Conservation (phyloP, 768 basidiomycete genomes). For the Daedalea quercina region DNA sequence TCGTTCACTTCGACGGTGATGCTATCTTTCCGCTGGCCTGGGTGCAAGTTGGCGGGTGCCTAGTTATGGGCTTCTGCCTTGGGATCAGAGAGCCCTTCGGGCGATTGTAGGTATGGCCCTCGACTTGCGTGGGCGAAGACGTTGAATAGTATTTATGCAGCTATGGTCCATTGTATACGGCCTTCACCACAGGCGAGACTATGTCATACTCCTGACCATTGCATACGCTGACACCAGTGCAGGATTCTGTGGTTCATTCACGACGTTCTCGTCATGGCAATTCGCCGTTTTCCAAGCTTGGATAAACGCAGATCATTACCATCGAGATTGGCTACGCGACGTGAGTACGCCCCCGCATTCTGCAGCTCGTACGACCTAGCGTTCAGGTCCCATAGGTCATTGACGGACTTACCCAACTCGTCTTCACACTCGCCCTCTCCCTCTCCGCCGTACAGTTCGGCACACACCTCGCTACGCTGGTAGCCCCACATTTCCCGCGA, state of each 20-base stretch:
- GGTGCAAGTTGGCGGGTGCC: conserved; percentile 81
- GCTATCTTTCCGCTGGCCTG: conserved; percentile 82
- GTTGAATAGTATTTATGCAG: conserved; percentile 30
- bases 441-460: conserved; percentile 78
- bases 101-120: conserved; percentile 52
- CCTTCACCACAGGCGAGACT: conserved; percentile 70
- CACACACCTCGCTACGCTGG: conserved; percentile 43
- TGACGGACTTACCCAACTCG: conserved; percentile 76
- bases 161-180: conserved; percentile 84
- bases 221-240: background rate
- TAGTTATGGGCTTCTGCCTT: conserved; percentile 82
- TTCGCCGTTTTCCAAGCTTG: conserved; percentile 82
- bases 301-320: conserved; percentile 53
- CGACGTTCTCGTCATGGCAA: conserved; percentile 97
- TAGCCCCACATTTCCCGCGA: conserved; percentile 35
- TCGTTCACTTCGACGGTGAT: conserved; percentile 66
- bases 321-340: conserved; percentile 61
- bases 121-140: background rate
- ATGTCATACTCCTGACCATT: background rate
- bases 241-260: conserved; percentile 95
- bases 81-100: conserved; percentile 68
- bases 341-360: conserved; percentile 36
- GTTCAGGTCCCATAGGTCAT: conserved; percentile 51
- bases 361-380: background rate
- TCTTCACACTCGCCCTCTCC: conserved; percentile 73